A percentile compares a stretch with the other conserved stretches of the same genome.
These are phyloP conservation scores for Claviceps maximensis DNA, from an alignment of 2,329 filamentous ascomycete genomes.

Conservation along the genomic window DNA sequence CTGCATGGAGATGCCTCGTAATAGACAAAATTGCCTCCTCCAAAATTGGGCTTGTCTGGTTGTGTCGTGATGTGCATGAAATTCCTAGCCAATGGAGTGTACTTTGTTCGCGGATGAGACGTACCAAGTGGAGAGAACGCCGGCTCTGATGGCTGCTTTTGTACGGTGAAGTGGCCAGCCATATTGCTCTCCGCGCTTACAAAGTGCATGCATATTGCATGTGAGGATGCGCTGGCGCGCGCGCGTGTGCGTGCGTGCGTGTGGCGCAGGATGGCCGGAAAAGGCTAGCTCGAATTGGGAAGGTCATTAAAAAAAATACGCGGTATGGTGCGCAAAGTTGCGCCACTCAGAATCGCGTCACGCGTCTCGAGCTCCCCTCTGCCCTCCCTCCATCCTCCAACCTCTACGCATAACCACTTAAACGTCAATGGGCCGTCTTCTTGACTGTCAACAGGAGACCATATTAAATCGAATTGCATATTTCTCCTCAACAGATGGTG, in stretches of 20 bases:
- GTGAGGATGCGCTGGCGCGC: no score
- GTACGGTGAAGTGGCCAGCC: no score
- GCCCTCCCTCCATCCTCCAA: conserved; percentile 3
- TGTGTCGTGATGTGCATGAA: background rate
- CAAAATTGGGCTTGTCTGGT: background rate
- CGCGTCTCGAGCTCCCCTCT: conserved; percentile 18
- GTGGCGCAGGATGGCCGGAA: background rate
- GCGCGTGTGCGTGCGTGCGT: background rate
- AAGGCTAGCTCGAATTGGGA: background rate
- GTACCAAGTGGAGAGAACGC: background rate
- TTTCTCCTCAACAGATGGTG: background rate
- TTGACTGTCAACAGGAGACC: background rate
- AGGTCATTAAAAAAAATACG: background rate
- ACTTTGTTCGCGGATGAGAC: background rate
- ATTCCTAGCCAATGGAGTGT: background rate
- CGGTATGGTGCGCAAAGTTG: conserved; percentile 7
- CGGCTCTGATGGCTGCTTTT: no score
- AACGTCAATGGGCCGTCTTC: background rate
- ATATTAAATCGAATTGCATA: background rate
- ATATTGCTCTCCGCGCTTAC: no score
- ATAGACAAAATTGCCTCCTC: background rate
- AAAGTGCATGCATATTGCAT: no score
- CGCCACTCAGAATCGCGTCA: conserved; percentile 14
- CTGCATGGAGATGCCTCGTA: conserved; percentile 3
- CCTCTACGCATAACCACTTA: background rate